Evolutionary conservation across 192 early-diverging fungal species (phyloP), one percentile per base, ranked within the genome.

Genomic region (Pilaira anomala): DNA sequence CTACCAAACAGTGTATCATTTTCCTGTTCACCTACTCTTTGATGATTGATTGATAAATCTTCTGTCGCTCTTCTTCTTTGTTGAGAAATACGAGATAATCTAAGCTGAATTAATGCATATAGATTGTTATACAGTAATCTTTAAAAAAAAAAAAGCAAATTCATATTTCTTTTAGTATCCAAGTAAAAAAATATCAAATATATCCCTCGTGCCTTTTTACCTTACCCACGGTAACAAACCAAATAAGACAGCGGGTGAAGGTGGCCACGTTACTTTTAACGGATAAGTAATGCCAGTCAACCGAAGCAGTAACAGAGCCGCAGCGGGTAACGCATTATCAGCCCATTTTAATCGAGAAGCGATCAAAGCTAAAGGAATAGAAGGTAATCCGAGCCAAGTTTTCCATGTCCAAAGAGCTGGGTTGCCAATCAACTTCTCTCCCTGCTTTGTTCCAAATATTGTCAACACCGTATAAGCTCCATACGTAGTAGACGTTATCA

Each of bases 391-490:
- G 42, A 88, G 65, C 85, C 85, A 89, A 28, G 80, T 81, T 14
- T 82, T 66, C 75, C 84, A 87, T 36, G 82, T 74, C 87, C 85
- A 85, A 22, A 73, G 60, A 2, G 80, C 80, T 22, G 81, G 67
- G 21, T 74, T 65, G 9, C 81, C 78, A 44, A 91, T 66, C 14
- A 89, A 63, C 25, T 71, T 62, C 58, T 82, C 76, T 48, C 86
- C 86, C n/a, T 89, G 80, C 7, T 69, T 62, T 7, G 78, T 76
- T 19, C 89, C 89, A 65, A 85, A 87, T 30, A 88, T 73, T 29
- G 84, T 82, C 52, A 91, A 63, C 59, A 89, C 77, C 9, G 89
- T 76, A 51, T 85, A 84, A 8, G 85, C 86, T 7, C 83, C 89
- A 67, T 88, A 88, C 18, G 85, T 86, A 6, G 86, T 85, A 60